Conservation (phyloP, 805 yeast genomes). For the Candida awuae region DNA sequence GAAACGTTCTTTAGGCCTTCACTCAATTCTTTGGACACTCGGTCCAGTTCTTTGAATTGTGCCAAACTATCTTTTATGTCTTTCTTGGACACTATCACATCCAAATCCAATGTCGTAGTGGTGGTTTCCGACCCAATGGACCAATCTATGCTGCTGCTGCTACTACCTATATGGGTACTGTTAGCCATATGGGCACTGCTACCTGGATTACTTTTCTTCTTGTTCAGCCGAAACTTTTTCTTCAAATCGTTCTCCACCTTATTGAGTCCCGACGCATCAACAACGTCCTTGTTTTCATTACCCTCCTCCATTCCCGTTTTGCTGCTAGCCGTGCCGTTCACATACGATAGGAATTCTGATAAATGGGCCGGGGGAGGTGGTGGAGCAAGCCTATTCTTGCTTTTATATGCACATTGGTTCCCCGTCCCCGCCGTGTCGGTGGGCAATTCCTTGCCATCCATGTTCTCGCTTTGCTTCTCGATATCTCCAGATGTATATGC, state of each 20-base stretch:
- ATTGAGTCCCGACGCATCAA: not conserved
- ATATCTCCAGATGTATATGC: too few relatives aligned
- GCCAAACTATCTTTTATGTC: slow-evolving; percentile 47
- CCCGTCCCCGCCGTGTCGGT: too few relatives aligned
- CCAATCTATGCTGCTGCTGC: slow-evolving; percentile 4
- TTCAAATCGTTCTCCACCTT: not conserved
- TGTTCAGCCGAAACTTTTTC: not conserved
- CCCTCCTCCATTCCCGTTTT: not conserved
- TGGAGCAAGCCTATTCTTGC: slow-evolving; percentile 6
- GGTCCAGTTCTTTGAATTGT: slow-evolving; percentile 40
- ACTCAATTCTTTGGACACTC: slow-evolving; percentile 66
- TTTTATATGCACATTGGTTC: too few relatives aligned
- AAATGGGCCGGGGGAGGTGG: slow-evolving; percentile 42
- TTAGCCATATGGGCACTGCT: too few relatives aligned
- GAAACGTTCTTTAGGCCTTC: slow-evolving; percentile 51
- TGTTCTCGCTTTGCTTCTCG: too few relatives aligned
- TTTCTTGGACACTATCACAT: slow-evolving; percentile 49
- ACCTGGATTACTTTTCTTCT: not conserved
- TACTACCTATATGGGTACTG: slow-evolving; percentile 1
- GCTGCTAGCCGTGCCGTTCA: slow-evolving; percentile 29
- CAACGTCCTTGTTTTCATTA: not conserved
- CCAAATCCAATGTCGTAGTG: slow-evolving; percentile 50
- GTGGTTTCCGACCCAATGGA: slow-evolving; percentile 21
- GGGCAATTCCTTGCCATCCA: too few relatives aligned
- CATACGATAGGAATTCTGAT: slow-evolving; percentile 51